Conservation (phyloP, 768 basidiomycete genomes). For the Myochromella boudieri region DNA sequence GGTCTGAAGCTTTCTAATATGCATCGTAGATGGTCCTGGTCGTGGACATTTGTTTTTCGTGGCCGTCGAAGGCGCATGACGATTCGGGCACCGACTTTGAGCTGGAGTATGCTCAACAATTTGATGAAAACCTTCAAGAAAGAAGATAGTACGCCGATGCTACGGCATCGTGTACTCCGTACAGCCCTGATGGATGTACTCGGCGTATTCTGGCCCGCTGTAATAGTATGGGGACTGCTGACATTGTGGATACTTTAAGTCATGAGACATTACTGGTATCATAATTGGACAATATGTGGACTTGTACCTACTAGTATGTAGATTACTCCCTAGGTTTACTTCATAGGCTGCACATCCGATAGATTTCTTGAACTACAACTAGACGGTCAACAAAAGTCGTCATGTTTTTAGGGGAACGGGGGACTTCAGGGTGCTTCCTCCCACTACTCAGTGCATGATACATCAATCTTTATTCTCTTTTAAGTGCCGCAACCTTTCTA, state of each 20-base stretch:
- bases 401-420: too few relatives aligned
- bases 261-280: slow-evolving; percentile 1
- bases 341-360: too few relatives aligned
- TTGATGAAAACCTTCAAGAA: slow-evolving; percentile 13
- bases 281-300: slow-evolving; percentile 1
- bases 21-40: slow-evolving; percentile 35
- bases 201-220: slow-evolving; percentile 35
- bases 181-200: slow-evolving; percentile 39
- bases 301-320: slow-evolving; percentile 12
- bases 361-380: too few relatives aligned
- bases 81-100: slow-evolving; percentile 38
- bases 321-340: slow-evolving; percentile 3
- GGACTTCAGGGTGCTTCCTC: too few relatives aligned
- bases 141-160: slow-evolving; percentile 12
- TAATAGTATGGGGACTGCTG: slow-evolving; percentile 34
- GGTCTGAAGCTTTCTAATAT: slow-evolving; percentile 19
- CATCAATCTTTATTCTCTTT: slow-evolving; percentile 4
- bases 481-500: slow-evolving; percentile 1
- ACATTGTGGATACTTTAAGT: slow-evolving; percentile 34
- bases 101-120: slow-evolving; percentile 16
- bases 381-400: too few relatives aligned
- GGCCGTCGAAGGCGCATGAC: slow-evolving; percentile 58
- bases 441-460: too few relatives aligned
- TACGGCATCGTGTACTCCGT: slow-evolving; percentile 30
- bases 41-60: slow-evolving; percentile 54